These are phyloP conservation scores for Aureobasidium sp. DNA, from an alignment of 2,329 filamentous ascomycete species.

Conservation along the genomic window DNA sequence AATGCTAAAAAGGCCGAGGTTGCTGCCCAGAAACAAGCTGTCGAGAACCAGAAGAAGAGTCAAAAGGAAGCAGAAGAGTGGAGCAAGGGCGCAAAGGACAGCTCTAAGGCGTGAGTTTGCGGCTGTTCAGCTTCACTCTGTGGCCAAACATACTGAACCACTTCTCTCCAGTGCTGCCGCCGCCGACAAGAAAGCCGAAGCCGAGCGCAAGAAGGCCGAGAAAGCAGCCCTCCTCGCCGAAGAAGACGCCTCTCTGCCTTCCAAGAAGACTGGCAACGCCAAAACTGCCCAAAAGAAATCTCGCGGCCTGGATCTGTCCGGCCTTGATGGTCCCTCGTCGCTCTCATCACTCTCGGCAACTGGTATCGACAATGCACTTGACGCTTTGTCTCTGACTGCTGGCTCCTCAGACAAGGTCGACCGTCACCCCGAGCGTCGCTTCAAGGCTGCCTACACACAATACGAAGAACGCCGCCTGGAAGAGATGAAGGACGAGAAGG, in stretches of 20 bases:
- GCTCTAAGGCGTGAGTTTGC: constrained; percentile 70
- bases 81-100: constrained; percentile 78
- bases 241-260: constrained; percentile 66
- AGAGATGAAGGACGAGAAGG: constrained; percentile 81
- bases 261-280: constrained; percentile 56
- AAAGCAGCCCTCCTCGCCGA: constrained; percentile 74
- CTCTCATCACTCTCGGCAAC: constrained; percentile 65
- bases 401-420: constrained; percentile 64
- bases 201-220: constrained; percentile 84
- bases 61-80: constrained; percentile 50
- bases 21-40: constrained; percentile 71
- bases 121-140: background rate
- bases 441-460: constrained; percentile 74
- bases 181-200: constrained; percentile 74
- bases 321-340: constrained; percentile 56
- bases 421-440: constrained; percentile 78
- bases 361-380: constrained; percentile 89
- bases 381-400: constrained; percentile 66
- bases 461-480: constrained; percentile 75
- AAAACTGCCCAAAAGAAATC: constrained; percentile 56
- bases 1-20: constrained; percentile 89
- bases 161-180: constrained; percentile 64
- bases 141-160: background rate
- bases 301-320: constrained; percentile 65
- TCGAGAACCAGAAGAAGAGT: constrained; percentile 54